phyloP scores from a whole-genome alignment of 805 yeast genomes.

The Yarrowia keelungensis region DNA sequence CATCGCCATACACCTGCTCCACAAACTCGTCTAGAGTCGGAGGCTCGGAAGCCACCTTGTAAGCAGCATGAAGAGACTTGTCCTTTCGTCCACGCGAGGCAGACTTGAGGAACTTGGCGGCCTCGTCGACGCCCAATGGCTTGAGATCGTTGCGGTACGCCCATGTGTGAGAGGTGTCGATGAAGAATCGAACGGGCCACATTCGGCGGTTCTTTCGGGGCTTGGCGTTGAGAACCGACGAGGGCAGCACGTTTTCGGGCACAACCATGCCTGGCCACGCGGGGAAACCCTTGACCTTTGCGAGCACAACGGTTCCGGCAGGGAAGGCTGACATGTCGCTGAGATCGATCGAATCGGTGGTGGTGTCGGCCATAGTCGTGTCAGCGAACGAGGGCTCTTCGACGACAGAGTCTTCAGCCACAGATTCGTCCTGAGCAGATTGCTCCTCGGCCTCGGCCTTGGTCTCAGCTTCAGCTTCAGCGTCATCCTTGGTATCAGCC shows the following conservation, averaged over 20 bases:
- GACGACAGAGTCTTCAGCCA: background rate
- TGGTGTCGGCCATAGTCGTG: constrained; percentile 3
- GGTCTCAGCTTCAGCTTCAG: background rate
- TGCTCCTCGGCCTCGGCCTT: background rate
- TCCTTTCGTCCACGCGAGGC: constrained; percentile 52
- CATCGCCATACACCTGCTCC: constrained; percentile 52
- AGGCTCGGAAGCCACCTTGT: constrained; percentile 61
- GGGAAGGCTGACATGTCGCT: constrained; percentile 45
- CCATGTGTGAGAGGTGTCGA: constrained; percentile 79
- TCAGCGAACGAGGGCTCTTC: constrained; percentile 2
- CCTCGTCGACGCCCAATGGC: constrained; percentile 54
- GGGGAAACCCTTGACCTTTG: constrained; percentile 85
- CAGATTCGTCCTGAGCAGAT: background rate
- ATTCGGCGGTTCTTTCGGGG: constrained; percentile 55
- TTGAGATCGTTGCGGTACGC: constrained; percentile 61
- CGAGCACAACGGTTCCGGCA: constrained; percentile 67
- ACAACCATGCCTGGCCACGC: constrained; percentile 86
- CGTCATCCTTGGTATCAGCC: background rate
- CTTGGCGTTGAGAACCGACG: constrained; percentile 44
- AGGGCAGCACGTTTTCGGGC: constrained; percentile 44
- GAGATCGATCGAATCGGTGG: constrained; percentile 7
- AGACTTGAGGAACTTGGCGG: constrained; percentile 52
- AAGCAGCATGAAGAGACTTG: constrained; percentile 58
- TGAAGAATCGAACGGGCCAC: constrained; percentile 70
- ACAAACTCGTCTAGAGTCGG: constrained; percentile 57